A percentile compares a stretch with the other conserved stretches of the same genome.
Evolutionary conservation across 2,329 filamentous ascomycete genomes (phyloP).

Genomic region (Teratosphaeria pseudoeucalypti): DNA sequence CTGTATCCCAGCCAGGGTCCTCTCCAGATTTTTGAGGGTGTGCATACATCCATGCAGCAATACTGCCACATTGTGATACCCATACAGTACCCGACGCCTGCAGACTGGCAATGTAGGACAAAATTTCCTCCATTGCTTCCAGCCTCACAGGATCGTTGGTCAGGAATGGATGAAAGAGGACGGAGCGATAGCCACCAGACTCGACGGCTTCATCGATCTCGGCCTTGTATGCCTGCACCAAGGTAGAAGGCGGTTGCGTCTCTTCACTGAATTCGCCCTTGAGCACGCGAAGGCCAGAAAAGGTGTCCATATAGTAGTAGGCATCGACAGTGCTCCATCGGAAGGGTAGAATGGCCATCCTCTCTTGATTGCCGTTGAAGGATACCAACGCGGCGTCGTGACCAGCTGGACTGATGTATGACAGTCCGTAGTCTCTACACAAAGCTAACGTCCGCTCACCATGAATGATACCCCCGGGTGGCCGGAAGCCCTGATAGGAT

Average conservation of each 20-base stretch:
- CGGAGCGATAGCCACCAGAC: constrained; percentile 18
- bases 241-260: constrained; percentile 9
- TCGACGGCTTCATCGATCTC: constrained; percentile 21
- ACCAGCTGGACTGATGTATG: constrained; percentile 25
- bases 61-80: constrained; percentile 21
- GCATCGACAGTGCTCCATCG: constrained; percentile 24
- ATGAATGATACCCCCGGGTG: constrained; percentile 23
- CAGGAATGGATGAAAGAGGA: constrained; percentile 26
- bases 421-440: constrained; percentile 19
- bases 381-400: constrained; percentile 17
- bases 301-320: constrained; percentile 25
- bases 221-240: constrained; percentile 13
- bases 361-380: constrained; percentile 7
- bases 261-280: constrained; percentile 16
- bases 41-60: constrained; percentile 17
- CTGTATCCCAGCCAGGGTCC: constrained; percentile 23
- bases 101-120: constrained; percentile 17
- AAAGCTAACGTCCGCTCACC: constrained; percentile 21
- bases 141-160: constrained; percentile 15
- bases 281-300: constrained; percentile 17
- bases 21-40: constrained; percentile 14
- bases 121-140: constrained; percentile 18
- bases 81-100: constrained; percentile 18
- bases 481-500: constrained; percentile 22
- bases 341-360: constrained; percentile 18